Evolutionary conservation across 176 grass and related monocot genomes (phyloP).

Genomic region (Carex kokanica): DNA sequence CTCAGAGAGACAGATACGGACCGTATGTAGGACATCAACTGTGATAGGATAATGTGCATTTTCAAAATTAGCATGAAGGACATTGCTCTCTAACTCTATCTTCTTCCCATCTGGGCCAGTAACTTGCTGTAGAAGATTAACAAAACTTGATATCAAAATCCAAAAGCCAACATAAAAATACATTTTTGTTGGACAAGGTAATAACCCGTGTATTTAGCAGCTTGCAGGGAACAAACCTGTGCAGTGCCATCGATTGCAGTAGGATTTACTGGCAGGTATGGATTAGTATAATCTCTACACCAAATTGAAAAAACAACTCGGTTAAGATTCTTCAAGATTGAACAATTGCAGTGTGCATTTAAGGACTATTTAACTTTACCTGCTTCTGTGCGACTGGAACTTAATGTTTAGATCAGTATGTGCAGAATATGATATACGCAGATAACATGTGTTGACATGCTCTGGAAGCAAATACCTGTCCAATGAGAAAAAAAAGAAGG

Average conservation of each 20-base stretch:
- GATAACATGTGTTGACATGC: conserved; percentile 66
- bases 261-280: conserved; percentile 89
- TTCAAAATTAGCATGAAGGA: conserved; percentile 90
- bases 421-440: conserved; percentile 89
- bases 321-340: neutral
- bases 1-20: conserved; percentile 19
- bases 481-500: conserved; percentile 23
- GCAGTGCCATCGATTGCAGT: conserved; percentile 66
- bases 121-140: conserved; percentile 43
- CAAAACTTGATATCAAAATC: conserved; percentile 12
- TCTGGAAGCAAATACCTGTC: conserved; percentile 80
- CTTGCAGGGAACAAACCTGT: conserved; percentile 52
- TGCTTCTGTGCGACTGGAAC: conserved; percentile 95
- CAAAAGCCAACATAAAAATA: conserved; percentile 6
- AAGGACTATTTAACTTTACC: conserved; percentile 35
- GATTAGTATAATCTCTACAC: conserved; percentile 92
- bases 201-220: conserved; percentile 21
- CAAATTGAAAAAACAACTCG: conserved; percentile 21
- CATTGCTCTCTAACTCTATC: conserved; percentile 82
- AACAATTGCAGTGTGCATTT: neutral
- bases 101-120: conserved; percentile 74
- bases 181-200: conserved; percentile 22
- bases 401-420: conserved; percentile 96
- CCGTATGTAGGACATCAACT: conserved; percentile 92
- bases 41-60: conserved; percentile 90